Conservation (phyloP, 371 early-diverging fungal species). For the Ecytonucleospora hepatopenaei region DNA sequence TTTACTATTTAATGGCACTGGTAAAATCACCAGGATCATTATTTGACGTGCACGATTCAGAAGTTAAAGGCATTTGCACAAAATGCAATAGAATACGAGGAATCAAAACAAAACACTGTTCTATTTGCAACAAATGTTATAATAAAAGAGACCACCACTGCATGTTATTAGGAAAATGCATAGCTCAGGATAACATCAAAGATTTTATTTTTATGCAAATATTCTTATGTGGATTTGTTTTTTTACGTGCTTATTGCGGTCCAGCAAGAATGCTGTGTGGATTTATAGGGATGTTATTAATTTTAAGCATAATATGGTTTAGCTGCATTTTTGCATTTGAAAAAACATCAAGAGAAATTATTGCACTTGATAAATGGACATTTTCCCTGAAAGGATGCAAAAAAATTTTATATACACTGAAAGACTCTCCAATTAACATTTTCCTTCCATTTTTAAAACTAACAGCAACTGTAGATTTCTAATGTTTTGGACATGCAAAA, state of each 20-base stretch:
- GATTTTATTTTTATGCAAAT: constrained; percentile 23
- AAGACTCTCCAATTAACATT: background rate
- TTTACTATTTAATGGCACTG: constrained; percentile 15
- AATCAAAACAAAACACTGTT: constrained; percentile 44
- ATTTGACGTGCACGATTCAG: constrained; percentile 22
- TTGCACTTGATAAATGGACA: constrained; percentile 3
- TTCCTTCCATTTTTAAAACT: background rate
- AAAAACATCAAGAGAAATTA: constrained; percentile 30
- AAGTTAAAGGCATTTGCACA: constrained; percentile 40
- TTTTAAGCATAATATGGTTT: constrained; percentile 14
- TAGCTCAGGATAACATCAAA: constrained; percentile 42
- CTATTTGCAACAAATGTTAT: constrained; percentile 49
- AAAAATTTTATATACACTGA: background rate
- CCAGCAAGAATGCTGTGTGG: background rate
- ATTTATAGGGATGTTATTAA: constrained; percentile 11
- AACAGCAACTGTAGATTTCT: background rate
- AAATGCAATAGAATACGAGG: constrained; percentile 45
- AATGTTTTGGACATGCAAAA: too few relatives aligned
- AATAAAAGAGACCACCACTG: constrained; percentile 56
- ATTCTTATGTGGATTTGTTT: constrained; percentile 13
- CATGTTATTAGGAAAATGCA: constrained; percentile 52
- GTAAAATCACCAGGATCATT: constrained; percentile 15
- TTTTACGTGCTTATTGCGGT: background rate
- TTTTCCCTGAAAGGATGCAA: background rate
- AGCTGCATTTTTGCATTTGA: constrained; percentile 11